Conservation (phyloP, 139 green algal species). For the Chlorella sp. region DNA sequence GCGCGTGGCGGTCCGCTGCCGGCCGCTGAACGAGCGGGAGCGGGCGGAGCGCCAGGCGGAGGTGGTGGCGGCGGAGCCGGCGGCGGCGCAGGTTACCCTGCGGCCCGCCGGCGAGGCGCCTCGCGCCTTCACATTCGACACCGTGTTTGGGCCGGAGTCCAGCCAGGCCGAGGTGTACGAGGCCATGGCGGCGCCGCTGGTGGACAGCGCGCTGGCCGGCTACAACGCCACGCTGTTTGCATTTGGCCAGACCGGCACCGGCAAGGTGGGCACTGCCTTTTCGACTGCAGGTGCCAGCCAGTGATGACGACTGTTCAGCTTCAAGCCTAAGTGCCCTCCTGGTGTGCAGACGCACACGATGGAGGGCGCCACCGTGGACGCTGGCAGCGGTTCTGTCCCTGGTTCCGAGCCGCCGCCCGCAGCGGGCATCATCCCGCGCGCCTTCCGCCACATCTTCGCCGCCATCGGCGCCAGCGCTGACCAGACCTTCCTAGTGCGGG, state of each 20-base stretch:
- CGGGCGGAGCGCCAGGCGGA: constrained; percentile 56
- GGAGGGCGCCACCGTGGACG: constrained; percentile 59
- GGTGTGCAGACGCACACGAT: constrained; percentile 78
- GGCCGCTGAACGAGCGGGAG: constrained; percentile 81
- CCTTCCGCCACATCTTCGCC: constrained; percentile 91
- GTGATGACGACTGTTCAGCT: too few relatives aligned
- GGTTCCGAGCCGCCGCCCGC: constrained; percentile 23
- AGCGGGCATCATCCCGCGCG: constrained; percentile 88
- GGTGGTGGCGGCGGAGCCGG: constrained; percentile 75
- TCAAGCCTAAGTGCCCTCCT: too few relatives aligned
- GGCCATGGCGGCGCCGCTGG: constrained; percentile 71
- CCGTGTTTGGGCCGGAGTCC: constrained; percentile 61
- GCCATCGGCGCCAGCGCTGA: constrained; percentile 39
- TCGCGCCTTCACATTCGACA: constrained; percentile 85
- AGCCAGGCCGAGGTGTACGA: constrained; percentile 79
- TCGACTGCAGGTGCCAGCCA: too few relatives aligned
- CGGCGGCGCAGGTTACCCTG: not conserved
- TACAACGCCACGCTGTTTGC: constrained; percentile 86
- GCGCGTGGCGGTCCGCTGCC: constrained; percentile 80
- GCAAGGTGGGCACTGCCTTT: constrained; percentile 73
- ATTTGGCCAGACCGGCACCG: constrained; percentile 64
- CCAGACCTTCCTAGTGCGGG: constrained; percentile 90
- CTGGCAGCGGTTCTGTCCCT: not conserved
- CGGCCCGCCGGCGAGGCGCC: constrained; percentile 4
- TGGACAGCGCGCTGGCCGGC: constrained; percentile 80